Evolutionary conservation across 371 early-diverging fungal genomes (phyloP).

Genomic region (Coemansia sp.): DNA sequence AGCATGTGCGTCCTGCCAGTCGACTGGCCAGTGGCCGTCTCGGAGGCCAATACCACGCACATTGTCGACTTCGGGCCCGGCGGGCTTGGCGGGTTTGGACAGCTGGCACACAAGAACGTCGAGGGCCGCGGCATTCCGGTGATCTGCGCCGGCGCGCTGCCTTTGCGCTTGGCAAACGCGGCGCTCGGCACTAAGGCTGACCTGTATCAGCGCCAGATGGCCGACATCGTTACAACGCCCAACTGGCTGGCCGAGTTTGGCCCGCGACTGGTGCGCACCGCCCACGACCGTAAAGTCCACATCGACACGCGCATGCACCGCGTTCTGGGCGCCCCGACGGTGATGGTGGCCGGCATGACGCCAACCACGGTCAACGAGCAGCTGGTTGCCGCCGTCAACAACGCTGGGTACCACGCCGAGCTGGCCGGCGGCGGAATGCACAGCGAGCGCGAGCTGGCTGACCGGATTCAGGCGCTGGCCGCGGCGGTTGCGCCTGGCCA

Average conservation of each 20-base stretch:
- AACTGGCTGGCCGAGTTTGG: conserved; percentile 87
- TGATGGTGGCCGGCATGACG: conserved; percentile 53
- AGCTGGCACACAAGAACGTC: conserved; percentile 83
- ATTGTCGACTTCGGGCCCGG: conserved; percentile 94
- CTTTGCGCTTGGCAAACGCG: conserved; percentile 55
- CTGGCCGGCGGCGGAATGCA: conserved; percentile 92
- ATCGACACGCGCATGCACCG: conserved; percentile 87
- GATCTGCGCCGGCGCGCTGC: conserved; percentile 65
- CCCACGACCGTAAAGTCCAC: conserved; percentile 57
- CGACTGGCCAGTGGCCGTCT: conserved; percentile 79
- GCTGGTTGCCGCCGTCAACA: conserved; percentile 72
- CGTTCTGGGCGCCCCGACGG: conserved; percentile 60
- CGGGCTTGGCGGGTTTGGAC: conserved; percentile 71
- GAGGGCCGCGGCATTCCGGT: conserved; percentile 90
- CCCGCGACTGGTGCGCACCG: conserved; percentile 62
- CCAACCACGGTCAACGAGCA: conserved; percentile 37
- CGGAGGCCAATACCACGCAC: conserved; percentile 67
- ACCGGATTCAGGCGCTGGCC: conserved; percentile 78
- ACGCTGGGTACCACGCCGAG: conserved; percentile 92
- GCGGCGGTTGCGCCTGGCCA: conserved; percentile 68
- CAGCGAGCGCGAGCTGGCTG: conserved; percentile 71
- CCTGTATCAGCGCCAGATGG: conserved; percentile 61
- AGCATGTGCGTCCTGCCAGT: conserved; percentile 73
- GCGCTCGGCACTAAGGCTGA: conserved; percentile 77
- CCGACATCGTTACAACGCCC: conserved; percentile 68